Evolutionary conservation across 2,329 filamentous ascomycete genomes (phyloP), one percentile per base, ranked within the genome.

Genomic region (Fusarium kyushuense): DNA sequence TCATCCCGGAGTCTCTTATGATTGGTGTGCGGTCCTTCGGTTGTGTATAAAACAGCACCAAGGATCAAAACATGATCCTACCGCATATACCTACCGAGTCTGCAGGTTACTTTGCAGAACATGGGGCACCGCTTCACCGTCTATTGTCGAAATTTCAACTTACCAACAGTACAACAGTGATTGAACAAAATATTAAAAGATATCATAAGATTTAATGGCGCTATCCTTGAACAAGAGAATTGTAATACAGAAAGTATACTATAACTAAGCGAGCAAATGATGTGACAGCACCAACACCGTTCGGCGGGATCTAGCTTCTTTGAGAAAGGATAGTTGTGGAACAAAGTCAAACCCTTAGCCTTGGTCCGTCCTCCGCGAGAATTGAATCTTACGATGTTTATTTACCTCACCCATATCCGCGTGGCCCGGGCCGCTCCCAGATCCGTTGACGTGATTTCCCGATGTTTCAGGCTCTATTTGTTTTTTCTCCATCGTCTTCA

Each of bases 281-380:
- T 33, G 47, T 23, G 47, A 51, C 13, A 27, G 27, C 19, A 27
- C 16, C 23, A 27, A 25, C 35, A 38, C 33, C 17, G 33, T 17
- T 51, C 47, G 33, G 47, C 47, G 47, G 47, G 47, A 29, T 23
- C 47, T 40, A 51, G 13, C 47, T 51, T 13, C 13, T 51, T 51
- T 21, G 1, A 51, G 47, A 17, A 40, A 51, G 16, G 47, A 51
- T 51, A 29, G 13, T 12, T 33, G 40, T 27, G 19, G 6, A 2
- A 38, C 13, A 51, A 51, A 40, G 33, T 29, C 47, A 51, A 40
- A n/a, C n/a, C n/a, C n/a, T n/a, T 51, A 21, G 38, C 47, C 16
- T 21, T 51, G 40, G 33, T 21, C 32, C 7, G 12, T 40, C 38
- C 21, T 40, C 38, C 21, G 7, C 10, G 8, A 11, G 32, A 17